Evolutionary conservation across 148 eudicot genomes (phyloP).

Genomic region (Rhododendron williamsianum): DNA sequence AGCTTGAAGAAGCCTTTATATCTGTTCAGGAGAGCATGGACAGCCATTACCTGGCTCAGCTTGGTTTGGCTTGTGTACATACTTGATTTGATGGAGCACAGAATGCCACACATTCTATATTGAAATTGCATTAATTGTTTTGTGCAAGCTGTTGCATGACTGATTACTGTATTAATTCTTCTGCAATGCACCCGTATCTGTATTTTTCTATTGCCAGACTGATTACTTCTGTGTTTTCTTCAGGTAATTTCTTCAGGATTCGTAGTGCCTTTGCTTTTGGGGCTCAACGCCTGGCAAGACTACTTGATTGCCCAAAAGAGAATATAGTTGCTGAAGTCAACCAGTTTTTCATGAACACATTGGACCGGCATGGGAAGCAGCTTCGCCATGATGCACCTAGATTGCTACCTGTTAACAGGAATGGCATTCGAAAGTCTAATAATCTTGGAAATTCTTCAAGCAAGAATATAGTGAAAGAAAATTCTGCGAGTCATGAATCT

Average conservation of each 20-base stretch:
- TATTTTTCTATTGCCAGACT: background rate
- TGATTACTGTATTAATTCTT: too few relatives aligned
- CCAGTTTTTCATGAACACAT: constrained; percentile 53
- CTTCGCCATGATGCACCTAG: constrained; percentile 39
- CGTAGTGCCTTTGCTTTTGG: constrained; percentile 64
- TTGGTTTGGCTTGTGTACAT: background rate
- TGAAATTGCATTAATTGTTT: background rate
- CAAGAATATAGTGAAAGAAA: constrained; percentile 11
- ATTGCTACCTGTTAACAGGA: constrained; percentile 9
- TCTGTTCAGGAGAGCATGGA: background rate
- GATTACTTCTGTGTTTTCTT: constrained; percentile 2
- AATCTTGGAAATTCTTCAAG: constrained; percentile 4
- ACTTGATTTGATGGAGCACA: background rate
- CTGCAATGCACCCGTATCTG: background rate
- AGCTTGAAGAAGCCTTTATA: constrained; percentile 4
- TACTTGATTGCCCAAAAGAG: constrained; percentile 44
- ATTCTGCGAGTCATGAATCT: constrained; percentile 5
- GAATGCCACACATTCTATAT: background rate
- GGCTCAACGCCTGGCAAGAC: constrained; percentile 43
- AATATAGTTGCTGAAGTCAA: constrained; percentile 38
- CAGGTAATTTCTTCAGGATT: constrained; percentile 67
- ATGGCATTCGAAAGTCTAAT: constrained; percentile 1
- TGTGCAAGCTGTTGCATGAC: background rate
- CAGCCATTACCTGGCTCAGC: background rate
- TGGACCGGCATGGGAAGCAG: constrained; percentile 53